phyloP scores from a whole-genome alignment of 176 grass and related monocot species.

The Juncus inflexus region DNA sequence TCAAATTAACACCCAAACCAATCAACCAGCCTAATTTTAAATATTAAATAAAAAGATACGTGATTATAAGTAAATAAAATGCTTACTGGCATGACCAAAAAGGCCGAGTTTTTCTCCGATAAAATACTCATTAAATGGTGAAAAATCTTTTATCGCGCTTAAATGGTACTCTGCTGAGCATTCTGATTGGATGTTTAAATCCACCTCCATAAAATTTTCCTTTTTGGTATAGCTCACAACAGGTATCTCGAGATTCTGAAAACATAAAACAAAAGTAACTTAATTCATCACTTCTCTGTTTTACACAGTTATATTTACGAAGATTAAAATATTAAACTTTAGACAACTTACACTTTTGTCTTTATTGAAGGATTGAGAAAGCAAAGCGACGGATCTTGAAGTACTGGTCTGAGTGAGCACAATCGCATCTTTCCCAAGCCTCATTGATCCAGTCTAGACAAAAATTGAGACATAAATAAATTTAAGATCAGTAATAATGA shows the following conservation, averaged over 20 bases:
- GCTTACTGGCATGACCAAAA: conserved; percentile 50
- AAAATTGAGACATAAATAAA: background rate
- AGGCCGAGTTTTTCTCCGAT: conserved; percentile 66
- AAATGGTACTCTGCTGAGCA: conserved; percentile 53
- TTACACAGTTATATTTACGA: no score
- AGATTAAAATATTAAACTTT: no score
- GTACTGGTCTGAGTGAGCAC: conserved; percentile 78
- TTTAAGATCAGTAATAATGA: no score
- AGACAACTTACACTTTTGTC: conserved; percentile 51
- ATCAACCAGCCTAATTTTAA: background rate
- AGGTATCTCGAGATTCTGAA: conserved; percentile 86
- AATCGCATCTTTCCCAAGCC: conserved; percentile 81
- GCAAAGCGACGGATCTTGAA: conserved; percentile 73
- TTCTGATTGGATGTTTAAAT: conserved; percentile 67
- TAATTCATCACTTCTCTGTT: conserved; percentile 3
- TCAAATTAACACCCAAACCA: background rate
- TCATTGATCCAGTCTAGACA: conserved; percentile 84
- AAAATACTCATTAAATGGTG: conserved; percentile 87
- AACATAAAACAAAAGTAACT: conserved; percentile 15
- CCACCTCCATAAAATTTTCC: conserved; percentile 80
- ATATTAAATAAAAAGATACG: no score
- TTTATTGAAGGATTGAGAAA: conserved; percentile 82
- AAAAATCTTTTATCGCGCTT: conserved; percentile 68
- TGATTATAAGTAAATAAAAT: conserved; percentile 10
- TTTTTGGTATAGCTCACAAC: conserved; percentile 64